Conservation (phyloP, 371 early-diverging fungal species). For the Dinochytrium kinnereticum region DNA sequence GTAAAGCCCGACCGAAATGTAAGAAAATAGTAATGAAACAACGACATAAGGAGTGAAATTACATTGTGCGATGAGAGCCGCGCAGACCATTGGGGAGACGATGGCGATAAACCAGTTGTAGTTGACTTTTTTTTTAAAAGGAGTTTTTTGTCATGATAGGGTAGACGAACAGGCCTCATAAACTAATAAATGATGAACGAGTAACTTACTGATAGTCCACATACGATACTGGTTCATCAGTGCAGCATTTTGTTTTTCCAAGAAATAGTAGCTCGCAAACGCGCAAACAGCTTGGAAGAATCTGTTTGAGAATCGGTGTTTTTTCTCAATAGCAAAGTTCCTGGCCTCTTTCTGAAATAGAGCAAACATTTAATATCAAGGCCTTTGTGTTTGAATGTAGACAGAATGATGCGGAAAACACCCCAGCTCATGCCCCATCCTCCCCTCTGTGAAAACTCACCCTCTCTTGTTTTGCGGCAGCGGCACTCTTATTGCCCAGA, state of each 20-base stretch:
- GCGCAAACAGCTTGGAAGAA: conserved; percentile 40
- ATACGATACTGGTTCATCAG: conserved; percentile 26
- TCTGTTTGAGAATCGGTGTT: conserved; percentile 40
- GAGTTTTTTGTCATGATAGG: too few relatives aligned
- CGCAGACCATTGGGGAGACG: conserved; percentile 32
- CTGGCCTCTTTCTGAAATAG: neutral
- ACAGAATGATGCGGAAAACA: neutral
- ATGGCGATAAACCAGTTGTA: conserved; percentile 41
- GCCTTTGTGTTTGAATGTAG: neutral
- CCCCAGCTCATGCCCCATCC: neutral
- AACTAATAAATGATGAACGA: neutral
- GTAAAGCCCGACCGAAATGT: too few relatives aligned
- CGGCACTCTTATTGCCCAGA: neutral
- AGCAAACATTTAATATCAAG: neutral
- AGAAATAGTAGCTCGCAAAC: conserved; percentile 39
- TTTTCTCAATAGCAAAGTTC: conserved; percentile 46
- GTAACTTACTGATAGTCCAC: conserved; percentile 25
- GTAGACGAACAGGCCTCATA: neutral
- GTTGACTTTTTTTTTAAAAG: too few relatives aligned
- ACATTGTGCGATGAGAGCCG: conserved; percentile 41
- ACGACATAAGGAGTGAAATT: neutral
- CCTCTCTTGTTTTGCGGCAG: conserved; percentile 18
- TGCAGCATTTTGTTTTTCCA: conserved; percentile 21
- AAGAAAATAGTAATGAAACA: neutral
- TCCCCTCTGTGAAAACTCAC: neutral